Percentiles rank a stretch among this genome's conserved stretches.
phyloP scores from a whole-genome alignment of 2,329 filamentous ascomycete species.

The Monilinia vaccinii-corymbosi region DNA sequence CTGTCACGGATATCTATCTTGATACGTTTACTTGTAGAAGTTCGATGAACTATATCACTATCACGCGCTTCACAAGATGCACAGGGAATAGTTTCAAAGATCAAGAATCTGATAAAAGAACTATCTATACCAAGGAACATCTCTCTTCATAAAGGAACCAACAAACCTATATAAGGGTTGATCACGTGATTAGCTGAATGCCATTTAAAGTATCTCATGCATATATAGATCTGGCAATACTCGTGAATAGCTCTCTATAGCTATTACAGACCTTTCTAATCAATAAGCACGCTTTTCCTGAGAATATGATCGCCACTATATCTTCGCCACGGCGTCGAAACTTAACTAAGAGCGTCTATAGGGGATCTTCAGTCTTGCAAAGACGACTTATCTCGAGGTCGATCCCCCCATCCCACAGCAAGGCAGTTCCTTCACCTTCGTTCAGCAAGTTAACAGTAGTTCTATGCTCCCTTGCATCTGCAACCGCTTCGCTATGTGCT shows the following conservation, averaged over 20 bases:
- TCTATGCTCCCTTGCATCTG: conserved; percentile 7
- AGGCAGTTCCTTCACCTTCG: not conserved
- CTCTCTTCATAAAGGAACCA: too few relatives aligned
- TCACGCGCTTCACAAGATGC: not conserved
- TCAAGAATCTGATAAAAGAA: too few relatives aligned
- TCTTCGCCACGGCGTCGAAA: not conserved
- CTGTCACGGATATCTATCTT: too few relatives aligned
- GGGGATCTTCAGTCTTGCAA: not conserved
- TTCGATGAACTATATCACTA: not conserved
- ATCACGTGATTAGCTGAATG: too few relatives aligned
- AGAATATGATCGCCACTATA: not conserved
- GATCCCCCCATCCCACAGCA: not conserved
- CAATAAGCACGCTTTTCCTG: not conserved
- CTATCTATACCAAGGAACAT: too few relatives aligned
- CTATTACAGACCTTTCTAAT: not conserved
- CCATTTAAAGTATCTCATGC: too few relatives aligned
- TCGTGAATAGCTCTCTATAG: not conserved
- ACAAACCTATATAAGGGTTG: too few relatives aligned
- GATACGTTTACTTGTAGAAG: not conserved
- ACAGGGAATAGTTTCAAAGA: too few relatives aligned
- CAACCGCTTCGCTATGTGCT: not conserved
- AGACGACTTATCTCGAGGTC: not conserved
- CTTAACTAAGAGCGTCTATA: not conserved
- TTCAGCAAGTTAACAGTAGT: conserved; percentile 5
- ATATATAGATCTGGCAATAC: not conserved